Conservation (phyloP, 768 basidiomycete genomes). For the Gymnopilus junonius region DNA sequence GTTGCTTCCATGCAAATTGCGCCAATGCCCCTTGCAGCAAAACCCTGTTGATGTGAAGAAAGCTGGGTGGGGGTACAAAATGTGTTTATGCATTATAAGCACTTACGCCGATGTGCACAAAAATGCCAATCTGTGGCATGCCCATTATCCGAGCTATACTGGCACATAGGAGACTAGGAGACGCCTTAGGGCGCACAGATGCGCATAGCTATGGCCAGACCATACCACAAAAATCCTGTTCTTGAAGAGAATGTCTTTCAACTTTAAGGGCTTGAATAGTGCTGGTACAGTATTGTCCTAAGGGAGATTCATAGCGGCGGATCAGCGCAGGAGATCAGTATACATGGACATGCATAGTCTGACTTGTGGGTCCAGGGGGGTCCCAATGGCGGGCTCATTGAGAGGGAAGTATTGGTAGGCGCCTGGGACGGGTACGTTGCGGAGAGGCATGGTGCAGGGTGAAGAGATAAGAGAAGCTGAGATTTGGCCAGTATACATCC, state of each 20-base stretch:
- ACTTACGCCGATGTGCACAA: slow-evolving; percentile 77
- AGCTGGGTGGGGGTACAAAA: neutral
- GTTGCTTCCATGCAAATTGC: slow-evolving; percentile 78
- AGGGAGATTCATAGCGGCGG: slow-evolving; percentile 6
- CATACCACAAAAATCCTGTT: slow-evolving; percentile 70
- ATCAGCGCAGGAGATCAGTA: neutral
- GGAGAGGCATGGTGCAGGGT: slow-evolving; percentile 19
- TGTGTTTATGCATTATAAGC: neutral
- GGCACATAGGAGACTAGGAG: slow-evolving; percentile 76
- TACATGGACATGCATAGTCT: neutral
- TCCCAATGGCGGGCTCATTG: slow-evolving; percentile 62
- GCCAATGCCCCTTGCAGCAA: slow-evolving; percentile 74
- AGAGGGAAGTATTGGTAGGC: slow-evolving; percentile 61
- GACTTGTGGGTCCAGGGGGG: slow-evolving; percentile 21
- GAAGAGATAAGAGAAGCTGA: neutral
- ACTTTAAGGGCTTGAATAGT: slow-evolving; percentile 68
- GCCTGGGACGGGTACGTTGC: slow-evolving; percentile 54
- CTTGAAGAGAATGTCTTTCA: slow-evolving; percentile 67
- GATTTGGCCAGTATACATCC: neutral
- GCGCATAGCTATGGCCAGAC: neutral
- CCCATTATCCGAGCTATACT: slow-evolving; percentile 76
- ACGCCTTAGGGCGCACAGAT: neutral
- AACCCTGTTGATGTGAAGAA: slow-evolving; percentile 40
- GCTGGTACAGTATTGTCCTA: slow-evolving; percentile 57
- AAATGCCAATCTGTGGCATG: slow-evolving; percentile 84